Evolutionary conservation across 139 green algal species (phyloP), one percentile per base, ranked within the genome.

Genomic region (Chlorella ohadii): DNA sequence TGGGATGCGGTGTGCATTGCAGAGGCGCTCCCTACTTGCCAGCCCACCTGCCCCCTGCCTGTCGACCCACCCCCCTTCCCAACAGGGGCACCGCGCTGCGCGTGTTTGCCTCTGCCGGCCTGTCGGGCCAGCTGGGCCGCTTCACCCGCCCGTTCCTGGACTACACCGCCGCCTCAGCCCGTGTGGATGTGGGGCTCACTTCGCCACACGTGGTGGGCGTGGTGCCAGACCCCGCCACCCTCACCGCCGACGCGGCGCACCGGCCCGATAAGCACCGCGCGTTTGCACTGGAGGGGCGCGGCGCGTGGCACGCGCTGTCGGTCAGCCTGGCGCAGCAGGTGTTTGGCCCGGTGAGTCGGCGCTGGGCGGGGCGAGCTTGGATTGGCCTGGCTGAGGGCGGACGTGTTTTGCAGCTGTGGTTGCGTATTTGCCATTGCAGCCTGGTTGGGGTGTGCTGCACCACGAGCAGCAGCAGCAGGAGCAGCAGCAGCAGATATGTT

Each of bases 281-380:
- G 3, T 95, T 96, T 78, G 89, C 93, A 6, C 79, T 96, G 25
- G 91, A 95, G 65, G 89, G 90, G 19, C 81, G 85, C 4, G 90
- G 92, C 68, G 88, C 85, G 7, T 97, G 94, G 93, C 93, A 97
- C 68, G 85, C 90, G 0, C 87, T 94, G 16, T 94, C 87, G 67
- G 68, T 93, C 9, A 95, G 91, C 1, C 38, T 91, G 2, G 82
- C 84, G 0, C 94, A 97, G 88, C 94, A 97, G 89, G 68, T 97
- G 15, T n/a, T 92, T 7, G 94, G 94, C 0, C 94, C 94, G 28
- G 57, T 85, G 67, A 85, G 79, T 59, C 15, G 51, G 51, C 11
- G 51, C 51, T 23, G 51, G 51, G 12, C 22, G 51, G 51, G 51
- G n/a, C n/a, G n/a, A n/a, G n/a, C n/a, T n/a, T n/a, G n/a, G n/a